A percentile compares a stretch with the other conserved stretches of the same genome.
phyloP scores from a whole-genome alignment of 2,329 filamentous ascomycete species.

The Aspergillus sp. region DNA sequence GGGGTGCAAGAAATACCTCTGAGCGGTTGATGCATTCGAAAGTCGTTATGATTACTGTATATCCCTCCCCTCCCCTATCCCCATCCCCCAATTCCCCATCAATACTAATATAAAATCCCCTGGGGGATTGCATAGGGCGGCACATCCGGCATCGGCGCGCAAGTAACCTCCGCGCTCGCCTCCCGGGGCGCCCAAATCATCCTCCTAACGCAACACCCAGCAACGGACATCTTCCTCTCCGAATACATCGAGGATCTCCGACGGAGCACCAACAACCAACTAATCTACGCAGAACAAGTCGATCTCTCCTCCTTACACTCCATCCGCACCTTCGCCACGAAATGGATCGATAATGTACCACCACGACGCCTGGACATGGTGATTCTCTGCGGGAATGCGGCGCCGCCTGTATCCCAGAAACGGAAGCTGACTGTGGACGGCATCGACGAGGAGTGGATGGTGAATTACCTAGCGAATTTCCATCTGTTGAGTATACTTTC shows the following conservation, averaged over 20 bases:
- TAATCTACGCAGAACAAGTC: constrained; percentile 95
- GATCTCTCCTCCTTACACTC: constrained; percentile 87
- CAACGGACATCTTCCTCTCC: constrained; percentile 82
- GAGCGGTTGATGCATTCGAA: constrained; percentile 90
- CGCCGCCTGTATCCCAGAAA: constrained; percentile 56
- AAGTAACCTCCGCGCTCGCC: constrained; percentile 73
- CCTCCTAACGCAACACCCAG: constrained; percentile 79
- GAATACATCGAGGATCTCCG: constrained; percentile 92
- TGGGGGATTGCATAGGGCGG: constrained; percentile 58
- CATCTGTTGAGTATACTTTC: constrained; percentile 89
- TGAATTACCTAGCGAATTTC: constrained; percentile 96
- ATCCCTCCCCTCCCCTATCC: constrained; percentile 16
- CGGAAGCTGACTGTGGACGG: constrained; percentile 70
- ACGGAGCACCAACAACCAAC: constrained; percentile 71
- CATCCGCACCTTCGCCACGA: constrained; percentile 89
- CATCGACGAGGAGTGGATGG: constrained; percentile 85
- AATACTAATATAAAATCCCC: not conserved
- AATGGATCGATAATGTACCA: constrained; percentile 95
- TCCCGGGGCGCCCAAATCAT: constrained; percentile 84
- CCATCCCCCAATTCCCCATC: not conserved
- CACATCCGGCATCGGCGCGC: constrained; percentile 87
- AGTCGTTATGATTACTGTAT: constrained; percentile 85
- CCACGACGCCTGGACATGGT: constrained; percentile 88
- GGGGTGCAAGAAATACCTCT: constrained; percentile 71
- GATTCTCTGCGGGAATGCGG: constrained; percentile 78